Evolutionary conservation across 441 rosid genomes (phyloP).

Genomic region (Erodium texanum): DNA sequence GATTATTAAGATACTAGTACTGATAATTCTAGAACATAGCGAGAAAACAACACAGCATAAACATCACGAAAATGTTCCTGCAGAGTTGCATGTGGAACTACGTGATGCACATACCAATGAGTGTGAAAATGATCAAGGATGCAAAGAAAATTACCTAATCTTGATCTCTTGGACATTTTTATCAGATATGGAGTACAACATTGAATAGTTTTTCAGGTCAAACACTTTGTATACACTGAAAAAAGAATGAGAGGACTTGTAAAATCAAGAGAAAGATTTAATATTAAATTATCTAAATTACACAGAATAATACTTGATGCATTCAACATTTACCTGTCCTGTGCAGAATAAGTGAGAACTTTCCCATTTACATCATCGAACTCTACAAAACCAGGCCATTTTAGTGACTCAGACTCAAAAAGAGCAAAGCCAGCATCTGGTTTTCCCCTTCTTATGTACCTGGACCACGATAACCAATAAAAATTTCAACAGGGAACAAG

Average conservation of each 20-base stretch:
- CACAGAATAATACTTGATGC: constrained; percentile 9
- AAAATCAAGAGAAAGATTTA: neutral
- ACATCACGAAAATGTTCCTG: neutral
- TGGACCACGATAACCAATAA: constrained; percentile 4
- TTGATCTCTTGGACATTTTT: constrained; percentile 54
- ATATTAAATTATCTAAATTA: neutral
- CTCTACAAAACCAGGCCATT: constrained; percentile 80
- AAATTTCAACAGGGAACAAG: neutral
- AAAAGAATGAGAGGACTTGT: neutral
- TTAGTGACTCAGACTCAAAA: constrained; percentile 60
- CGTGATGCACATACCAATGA: neutral
- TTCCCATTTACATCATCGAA: constrained; percentile 77
- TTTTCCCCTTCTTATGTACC: constrained; percentile 56
- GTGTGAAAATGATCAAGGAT: neutral
- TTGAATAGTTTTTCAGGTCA: constrained; percentile 51
- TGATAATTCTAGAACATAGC: neutral
- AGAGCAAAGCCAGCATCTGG: constrained; percentile 73
- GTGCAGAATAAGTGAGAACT: constrained; percentile 64
- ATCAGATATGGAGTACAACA: constrained; percentile 52
- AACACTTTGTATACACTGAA: constrained; percentile 55
- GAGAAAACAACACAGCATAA: neutral
- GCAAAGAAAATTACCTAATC: constrained; percentile 36
- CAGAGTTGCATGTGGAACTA: neutral
- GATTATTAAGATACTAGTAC: neutral
- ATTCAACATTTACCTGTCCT: constrained; percentile 40